Percentiles rank a stretch among this genome's conserved stretches.
phyloP scores from a whole-genome alignment of 805 yeast species.

The Torulaspora indica region DNA sequence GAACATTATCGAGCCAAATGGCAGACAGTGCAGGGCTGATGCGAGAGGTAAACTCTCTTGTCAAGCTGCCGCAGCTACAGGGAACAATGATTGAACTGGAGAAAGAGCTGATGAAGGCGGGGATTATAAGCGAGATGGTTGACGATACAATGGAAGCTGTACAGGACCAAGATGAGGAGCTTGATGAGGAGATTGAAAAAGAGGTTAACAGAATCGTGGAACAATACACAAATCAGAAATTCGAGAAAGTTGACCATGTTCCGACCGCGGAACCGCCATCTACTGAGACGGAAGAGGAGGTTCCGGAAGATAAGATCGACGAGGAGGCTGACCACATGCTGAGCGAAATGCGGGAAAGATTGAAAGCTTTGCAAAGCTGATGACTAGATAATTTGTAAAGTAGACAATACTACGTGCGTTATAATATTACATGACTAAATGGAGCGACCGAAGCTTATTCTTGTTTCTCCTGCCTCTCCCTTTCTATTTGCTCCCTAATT shows the following conservation, averaged over 20 bases:
- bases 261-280: constrained; percentile 34
- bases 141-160: constrained; percentile 79
- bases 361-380: constrained; percentile 71
- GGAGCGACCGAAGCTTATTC: neutral
- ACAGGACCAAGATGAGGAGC: constrained; percentile 59
- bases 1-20: constrained; percentile 77
- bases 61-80: constrained; percentile 71
- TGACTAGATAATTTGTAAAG: neutral
- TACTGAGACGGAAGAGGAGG: constrained; percentile 30
- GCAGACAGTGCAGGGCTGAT: constrained; percentile 71
- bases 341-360: constrained; percentile 82
- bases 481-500: constrained; percentile 28
- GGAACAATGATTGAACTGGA: constrained; percentile 82
- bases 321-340: constrained; percentile 72
- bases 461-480: constrained; percentile 21
- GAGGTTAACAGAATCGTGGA: constrained; percentile 60
- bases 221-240: constrained; percentile 42
- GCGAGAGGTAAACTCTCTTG: constrained; percentile 80
- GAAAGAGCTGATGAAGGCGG: constrained; percentile 78
- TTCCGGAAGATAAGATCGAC: constrained; percentile 42
- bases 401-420: constrained; percentile 2
- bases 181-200: constrained; percentile 60
- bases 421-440: constrained; percentile 2
- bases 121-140: constrained; percentile 91
- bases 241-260: constrained; percentile 36